phyloP scores from a whole-genome alignment of 495 filamentous ascomycete genomes.

The Penicillium chermesinum region DNA sequence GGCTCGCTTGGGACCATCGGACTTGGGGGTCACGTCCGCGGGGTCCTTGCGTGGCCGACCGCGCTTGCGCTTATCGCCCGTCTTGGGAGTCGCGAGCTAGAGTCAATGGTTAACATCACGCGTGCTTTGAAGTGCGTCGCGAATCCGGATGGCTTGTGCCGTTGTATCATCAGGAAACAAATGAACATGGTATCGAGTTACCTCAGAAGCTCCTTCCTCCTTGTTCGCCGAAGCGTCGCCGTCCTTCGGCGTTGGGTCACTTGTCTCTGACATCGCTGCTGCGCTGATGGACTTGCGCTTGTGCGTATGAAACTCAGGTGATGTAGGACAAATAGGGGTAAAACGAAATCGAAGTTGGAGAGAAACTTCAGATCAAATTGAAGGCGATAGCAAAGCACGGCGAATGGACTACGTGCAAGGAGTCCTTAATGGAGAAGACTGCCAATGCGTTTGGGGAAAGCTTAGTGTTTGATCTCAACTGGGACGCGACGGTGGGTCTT shows the following conservation, averaged over 20 bases:
- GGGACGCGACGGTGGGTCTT: slow-evolving; percentile 15
- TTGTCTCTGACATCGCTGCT: slow-evolving; percentile 11
- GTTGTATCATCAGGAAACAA: no score
- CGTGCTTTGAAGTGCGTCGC: no score
- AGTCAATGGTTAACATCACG: no score
- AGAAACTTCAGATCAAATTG: not conserved
- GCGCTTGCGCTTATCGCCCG: slow-evolving; percentile 34
- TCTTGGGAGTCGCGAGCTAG: slow-evolving; percentile 20
- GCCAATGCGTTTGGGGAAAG: not conserved
- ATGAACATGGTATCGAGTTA: no score
- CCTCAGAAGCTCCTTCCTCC: slow-evolving; percentile 4
- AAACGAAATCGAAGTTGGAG: not conserved
- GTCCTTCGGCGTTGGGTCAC: slow-evolving; percentile 9
- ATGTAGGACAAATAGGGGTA: slow-evolving; percentile 1
- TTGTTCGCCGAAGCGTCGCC: not conserved
- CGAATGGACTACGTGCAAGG: not conserved
- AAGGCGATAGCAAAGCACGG: not conserved
- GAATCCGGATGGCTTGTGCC: no score
- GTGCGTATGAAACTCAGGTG: not conserved
- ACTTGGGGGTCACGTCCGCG: slow-evolving; percentile 17
- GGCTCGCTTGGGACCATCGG: slow-evolving; percentile 33
- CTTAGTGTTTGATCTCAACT: slow-evolving; percentile 4
- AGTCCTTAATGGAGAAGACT: not conserved
- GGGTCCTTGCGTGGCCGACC: slow-evolving; percentile 39
- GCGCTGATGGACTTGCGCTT: slow-evolving; percentile 26